These are phyloP conservation scores for Sporothrix pseudoabietina DNA, from an alignment of 2,329 filamentous ascomycete genomes.

Conservation along the genomic window DNA sequence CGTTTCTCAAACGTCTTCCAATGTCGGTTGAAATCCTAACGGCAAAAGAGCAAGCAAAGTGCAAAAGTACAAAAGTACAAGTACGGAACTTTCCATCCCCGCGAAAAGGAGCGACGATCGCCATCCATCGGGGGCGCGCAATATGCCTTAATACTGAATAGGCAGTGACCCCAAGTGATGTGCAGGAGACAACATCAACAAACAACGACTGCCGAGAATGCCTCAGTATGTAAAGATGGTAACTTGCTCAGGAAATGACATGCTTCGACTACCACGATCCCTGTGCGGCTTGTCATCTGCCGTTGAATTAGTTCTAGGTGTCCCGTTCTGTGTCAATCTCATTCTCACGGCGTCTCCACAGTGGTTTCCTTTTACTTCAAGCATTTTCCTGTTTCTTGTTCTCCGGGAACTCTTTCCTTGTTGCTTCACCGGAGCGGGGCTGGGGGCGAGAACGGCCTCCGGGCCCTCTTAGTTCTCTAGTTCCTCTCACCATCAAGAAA, in stretches of 20 bases:
- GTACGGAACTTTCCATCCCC: background rate
- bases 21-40: background rate
- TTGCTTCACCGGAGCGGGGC: background rate
- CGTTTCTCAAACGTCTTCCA: background rate
- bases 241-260: background rate
- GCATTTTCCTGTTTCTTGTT: background rate
- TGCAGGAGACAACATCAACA: background rate
- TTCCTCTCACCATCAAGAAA: background rate
- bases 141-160: conserved; percentile 8
- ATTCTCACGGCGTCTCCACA: background rate
- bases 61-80: background rate
- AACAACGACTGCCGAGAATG: background rate
- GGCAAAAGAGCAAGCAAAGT: background rate
- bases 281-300: background rate
- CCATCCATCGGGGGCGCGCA: conserved; percentile 14
- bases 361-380: background rate
- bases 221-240: background rate
- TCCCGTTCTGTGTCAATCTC: background rate
- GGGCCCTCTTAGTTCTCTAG: background rate
- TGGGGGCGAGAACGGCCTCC: background rate
- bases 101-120: background rate
- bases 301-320: background rate
- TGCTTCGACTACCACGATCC: background rate
- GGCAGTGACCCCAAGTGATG: background rate
- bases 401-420: background rate